Conservation (phyloP, 371 early-diverging fungal genomes). For the Lichtheimia ornata region DNA sequence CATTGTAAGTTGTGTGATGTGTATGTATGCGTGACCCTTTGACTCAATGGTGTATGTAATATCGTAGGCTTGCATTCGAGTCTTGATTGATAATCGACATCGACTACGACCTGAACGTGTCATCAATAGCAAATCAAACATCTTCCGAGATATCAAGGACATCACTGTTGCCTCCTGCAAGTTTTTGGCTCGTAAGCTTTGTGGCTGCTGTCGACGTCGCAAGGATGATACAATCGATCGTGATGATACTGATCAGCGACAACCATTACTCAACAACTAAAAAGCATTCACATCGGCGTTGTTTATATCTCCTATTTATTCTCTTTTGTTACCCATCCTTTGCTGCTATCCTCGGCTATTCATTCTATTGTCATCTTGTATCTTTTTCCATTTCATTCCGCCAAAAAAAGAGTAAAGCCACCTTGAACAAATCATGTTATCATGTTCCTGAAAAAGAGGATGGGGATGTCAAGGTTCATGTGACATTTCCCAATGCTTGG, state of each 20-base stretch:
- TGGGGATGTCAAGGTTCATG: no score
- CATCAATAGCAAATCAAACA: conserved; percentile 21
- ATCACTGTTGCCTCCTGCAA: neutral
- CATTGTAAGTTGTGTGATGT: conserved; percentile 16
- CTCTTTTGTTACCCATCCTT: no score
- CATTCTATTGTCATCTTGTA: no score
- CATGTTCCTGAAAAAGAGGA: no score
- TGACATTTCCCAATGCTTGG: no score
- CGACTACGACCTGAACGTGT: conserved; percentile 66
- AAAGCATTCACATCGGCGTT: neutral
- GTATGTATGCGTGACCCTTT: neutral
- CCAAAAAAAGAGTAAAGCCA: no score
- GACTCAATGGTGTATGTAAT: neutral
- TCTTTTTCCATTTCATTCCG: no score
- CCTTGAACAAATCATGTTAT: no score
- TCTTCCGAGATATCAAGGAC: conserved; percentile 29
- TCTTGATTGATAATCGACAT: conserved; percentile 60
- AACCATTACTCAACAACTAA: conserved; percentile 9
- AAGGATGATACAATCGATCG: neutral
- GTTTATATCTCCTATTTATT: no score
- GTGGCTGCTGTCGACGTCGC: neutral
- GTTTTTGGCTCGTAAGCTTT: neutral
- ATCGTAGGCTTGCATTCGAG: conserved; percentile 46
- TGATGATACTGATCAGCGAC: conserved; percentile 5
- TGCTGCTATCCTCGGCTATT: no score